Evolutionary conservation across 805 yeast genomes (phyloP).

Genomic region (Ogataea saltuana): DNA sequence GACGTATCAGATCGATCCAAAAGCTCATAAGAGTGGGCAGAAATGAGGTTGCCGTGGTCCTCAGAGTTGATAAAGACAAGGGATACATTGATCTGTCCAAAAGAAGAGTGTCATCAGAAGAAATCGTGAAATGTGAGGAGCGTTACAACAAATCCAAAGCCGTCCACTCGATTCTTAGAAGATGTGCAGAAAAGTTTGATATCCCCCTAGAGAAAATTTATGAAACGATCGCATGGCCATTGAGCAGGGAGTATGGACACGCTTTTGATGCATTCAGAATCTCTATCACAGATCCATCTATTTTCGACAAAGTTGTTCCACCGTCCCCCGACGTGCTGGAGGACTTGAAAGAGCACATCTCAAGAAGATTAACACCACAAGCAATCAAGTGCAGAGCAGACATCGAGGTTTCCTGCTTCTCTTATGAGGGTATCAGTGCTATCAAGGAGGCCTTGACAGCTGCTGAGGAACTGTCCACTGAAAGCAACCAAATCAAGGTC

Average conservation of each 20-base stretch:
- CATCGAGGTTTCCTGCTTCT: slow-evolving; percentile 94
- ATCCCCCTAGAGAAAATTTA: slow-evolving; percentile 83
- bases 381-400: slow-evolving; percentile 98
- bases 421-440: slow-evolving; percentile 97
- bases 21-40: slow-evolving; percentile 97
- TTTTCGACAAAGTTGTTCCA: slow-evolving; percentile 76
- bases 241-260: slow-evolving; percentile 92
- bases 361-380: slow-evolving; percentile 95
- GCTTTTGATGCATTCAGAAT: slow-evolving; percentile 97
- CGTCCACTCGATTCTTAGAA: slow-evolving; percentile 96
- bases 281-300: slow-evolving; percentile 87
- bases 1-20: slow-evolving; percentile 98
- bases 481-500: slow-evolving; percentile 85
- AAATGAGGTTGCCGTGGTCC: slow-evolving; percentile 96
- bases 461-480: slow-evolving; percentile 83
- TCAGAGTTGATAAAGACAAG: slow-evolving; percentile 97
- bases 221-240: slow-evolving; percentile 94
- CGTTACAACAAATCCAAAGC: slow-evolving; percentile 95
- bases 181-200: slow-evolving; percentile 96
- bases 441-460: slow-evolving; percentile 84
- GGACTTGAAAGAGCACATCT: slow-evolving; percentile 83
- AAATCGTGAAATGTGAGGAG: slow-evolving; percentile 95
- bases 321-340: slow-evolving; percentile 75
- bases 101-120: slow-evolving; percentile 98
- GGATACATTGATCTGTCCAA: slow-evolving; percentile 97